These are phyloP conservation scores for Sporothrix sp. DNA, from an alignment of 2,329 filamentous ascomycete genomes.

Conservation along the genomic window DNA sequence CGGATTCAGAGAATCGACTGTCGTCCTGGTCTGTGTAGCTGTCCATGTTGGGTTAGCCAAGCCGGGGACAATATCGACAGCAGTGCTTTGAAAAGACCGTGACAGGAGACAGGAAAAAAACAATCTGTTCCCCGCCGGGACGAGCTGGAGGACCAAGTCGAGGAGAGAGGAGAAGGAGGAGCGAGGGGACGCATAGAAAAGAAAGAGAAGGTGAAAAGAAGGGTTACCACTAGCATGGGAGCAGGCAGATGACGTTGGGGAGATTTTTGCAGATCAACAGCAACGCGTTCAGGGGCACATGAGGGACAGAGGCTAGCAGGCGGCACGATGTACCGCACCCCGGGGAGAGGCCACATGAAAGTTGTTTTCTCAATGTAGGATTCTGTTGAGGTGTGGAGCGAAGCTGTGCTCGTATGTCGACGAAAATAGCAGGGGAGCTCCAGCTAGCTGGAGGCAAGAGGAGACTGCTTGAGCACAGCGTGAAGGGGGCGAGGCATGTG, in stretches of 20 bases:
- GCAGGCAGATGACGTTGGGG: conserved; percentile 11
- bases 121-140: too few relatives aligned
- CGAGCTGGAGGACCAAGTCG: background rate
- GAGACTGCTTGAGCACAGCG: background rate
- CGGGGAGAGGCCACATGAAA: background rate
- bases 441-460: background rate
- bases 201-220: background rate
- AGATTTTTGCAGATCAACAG: conserved; percentile 2
- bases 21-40: conserved; percentile 24
- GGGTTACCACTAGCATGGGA: conserved; percentile 1
- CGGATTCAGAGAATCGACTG: conserved; percentile 35
- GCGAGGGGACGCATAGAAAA: background rate
- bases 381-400: background rate
- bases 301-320: background rate
- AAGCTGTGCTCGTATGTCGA: background rate
- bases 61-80: background rate
- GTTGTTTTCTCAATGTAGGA: background rate
- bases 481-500: background rate
- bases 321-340: conserved; percentile 1
- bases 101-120: background rate
- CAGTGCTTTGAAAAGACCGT: background rate
- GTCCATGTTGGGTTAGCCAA: conserved; percentile 27
- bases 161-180: background rate
- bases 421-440: conserved; percentile 5
- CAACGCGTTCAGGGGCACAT: conserved; percentile 2